Conservation (phyloP, 768 basidiomycete species). For the Kwoniella europaea region DNA sequence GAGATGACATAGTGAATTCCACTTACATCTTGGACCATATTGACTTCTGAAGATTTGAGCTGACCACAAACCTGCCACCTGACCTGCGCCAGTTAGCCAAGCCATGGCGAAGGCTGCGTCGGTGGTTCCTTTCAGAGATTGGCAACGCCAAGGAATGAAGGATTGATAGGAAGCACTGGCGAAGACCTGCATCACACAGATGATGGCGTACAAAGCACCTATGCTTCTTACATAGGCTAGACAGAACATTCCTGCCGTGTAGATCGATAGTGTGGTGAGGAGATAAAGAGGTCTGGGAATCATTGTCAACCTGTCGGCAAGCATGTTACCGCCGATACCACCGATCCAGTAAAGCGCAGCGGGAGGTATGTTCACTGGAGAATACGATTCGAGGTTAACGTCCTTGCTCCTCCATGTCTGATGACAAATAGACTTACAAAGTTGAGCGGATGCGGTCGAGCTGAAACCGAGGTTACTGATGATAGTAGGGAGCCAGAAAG, state of each 20-base stretch:
- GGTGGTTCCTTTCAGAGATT: slow-evolving; percentile 33
- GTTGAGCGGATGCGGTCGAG: slow-evolving; percentile 13
- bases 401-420: slow-evolving; percentile 20
- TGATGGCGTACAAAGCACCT: slow-evolving; percentile 33
- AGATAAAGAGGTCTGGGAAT: slow-evolving; percentile 30
- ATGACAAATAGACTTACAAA: slow-evolving; percentile 21
- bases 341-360: slow-evolving; percentile 27
- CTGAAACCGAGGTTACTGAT: slow-evolving; percentile 40
- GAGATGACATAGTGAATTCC: neutral
- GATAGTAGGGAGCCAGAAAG: slow-evolving; percentile 48
- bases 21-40: slow-evolving; percentile 38
- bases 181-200: slow-evolving; percentile 26
- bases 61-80: slow-evolving; percentile 20
- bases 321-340: slow-evolving; percentile 23
- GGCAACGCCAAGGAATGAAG: slow-evolving; percentile 37
- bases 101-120: slow-evolving; percentile 40
- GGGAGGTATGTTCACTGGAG: slow-evolving; percentile 33
- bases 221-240: slow-evolving; percentile 25
- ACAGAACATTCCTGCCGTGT: slow-evolving; percentile 14
- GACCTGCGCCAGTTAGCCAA: slow-evolving; percentile 32
- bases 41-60: slow-evolving; percentile 44
- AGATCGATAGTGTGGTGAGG: slow-evolving; percentile 11
- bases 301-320: slow-evolving; percentile 17
- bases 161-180: slow-evolving; percentile 11
- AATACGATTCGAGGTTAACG: slow-evolving; percentile 11